phyloP scores from a whole-genome alignment of 2,329 filamentous ascomycete genomes.

The Colletotrichum nymphaeae region DNA sequence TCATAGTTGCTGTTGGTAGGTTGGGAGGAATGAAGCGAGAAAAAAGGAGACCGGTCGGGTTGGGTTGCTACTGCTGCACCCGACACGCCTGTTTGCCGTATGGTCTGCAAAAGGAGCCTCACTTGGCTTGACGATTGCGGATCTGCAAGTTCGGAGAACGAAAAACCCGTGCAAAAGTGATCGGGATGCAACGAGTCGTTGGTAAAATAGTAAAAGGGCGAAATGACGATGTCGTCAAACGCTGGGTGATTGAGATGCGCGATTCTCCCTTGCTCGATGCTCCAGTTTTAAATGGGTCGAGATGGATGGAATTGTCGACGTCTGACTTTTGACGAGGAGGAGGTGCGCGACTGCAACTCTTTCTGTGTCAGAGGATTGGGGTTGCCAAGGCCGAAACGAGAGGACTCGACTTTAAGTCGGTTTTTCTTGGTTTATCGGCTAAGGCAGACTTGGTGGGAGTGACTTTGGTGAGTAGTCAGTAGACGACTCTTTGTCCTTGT shows the following conservation, averaged over 20 bases:
- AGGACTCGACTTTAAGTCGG: conserved; percentile 7
- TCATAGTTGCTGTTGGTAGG: conserved; percentile 60
- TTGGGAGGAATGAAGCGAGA: not conserved
- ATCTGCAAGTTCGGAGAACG: not conserved
- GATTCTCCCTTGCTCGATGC: conserved; percentile 33
- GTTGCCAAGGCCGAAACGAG: conserved; percentile 5
- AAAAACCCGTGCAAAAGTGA: not conserved
- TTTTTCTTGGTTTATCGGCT: not conserved
- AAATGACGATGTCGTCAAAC: conserved; percentile 25
- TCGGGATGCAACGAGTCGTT: not conserved
- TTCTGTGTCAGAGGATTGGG: conserved; percentile 14
- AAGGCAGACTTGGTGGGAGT: not conserved
- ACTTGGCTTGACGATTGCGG: not conserved
- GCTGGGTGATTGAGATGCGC: conserved; percentile 25
- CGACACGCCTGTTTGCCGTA: conserved; percentile 16
- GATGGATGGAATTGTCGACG: conserved; percentile 22
- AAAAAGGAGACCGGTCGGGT: conserved; percentile 3
- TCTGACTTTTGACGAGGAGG: not conserved
- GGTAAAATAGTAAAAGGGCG: conserved; percentile 5
- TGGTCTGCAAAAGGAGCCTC: conserved; percentile 14
- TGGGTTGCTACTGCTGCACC: conserved; percentile 22
- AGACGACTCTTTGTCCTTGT: conserved; percentile 24
- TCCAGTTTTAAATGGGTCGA: conserved; percentile 32
- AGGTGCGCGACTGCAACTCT: conserved; percentile 4
- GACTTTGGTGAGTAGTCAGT: too few relatives aligned